Base-by-base conservation (phyloP, 345 rosid genomes). In the Citrus medica region DNA sequence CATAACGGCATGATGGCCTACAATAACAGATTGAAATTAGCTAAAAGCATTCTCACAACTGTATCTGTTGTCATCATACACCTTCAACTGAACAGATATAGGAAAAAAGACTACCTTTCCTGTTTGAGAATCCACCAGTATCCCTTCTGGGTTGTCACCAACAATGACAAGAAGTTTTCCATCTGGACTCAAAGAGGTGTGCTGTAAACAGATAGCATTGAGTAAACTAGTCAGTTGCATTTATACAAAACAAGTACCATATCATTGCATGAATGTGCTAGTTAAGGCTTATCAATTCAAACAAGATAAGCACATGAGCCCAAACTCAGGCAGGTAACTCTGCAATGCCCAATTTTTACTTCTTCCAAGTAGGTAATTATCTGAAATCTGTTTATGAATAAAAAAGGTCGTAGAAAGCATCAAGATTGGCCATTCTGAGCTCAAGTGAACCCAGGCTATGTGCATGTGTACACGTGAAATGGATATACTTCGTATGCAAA, bases 131-230 rank as follows among this genome's bases (percentile, higher is more conserved):
- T 89, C 90, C 76, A 84, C 92, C 74, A 89, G 61, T 71, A 79
- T 46, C 28, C 86, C 88, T 40, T 82, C 89, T 27, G 81, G 87
- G 82, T 83, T 82, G 77, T 89, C 92, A 13, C 92, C 90, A 40
- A 89, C 90, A 82, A 89, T 83, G 12, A 81, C 79, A 35, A 89
- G 80, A 73, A 84, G 88, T 76, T 84, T 87, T 8, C 90, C 86
- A 81, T 89, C 89, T 9, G 90, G 92, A 78, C 86, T 84, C 77
- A 89, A 61, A 21, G 90, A 87, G 12, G 88, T 81, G 74, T 87
- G 90, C 92, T 89, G 85, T 46, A 76, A 77, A 74, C 59, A 61
- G 66, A 51, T 42, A 68, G 12, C 27, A 53, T 4, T 56, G 33
- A 48, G 37, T 59, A 17, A 21, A 55, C 38, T 68, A 5, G 62